phyloP scores from a whole-genome alignment of 2,329 filamentous ascomycete genomes.

The Endoconidiophora polonica region DNA sequence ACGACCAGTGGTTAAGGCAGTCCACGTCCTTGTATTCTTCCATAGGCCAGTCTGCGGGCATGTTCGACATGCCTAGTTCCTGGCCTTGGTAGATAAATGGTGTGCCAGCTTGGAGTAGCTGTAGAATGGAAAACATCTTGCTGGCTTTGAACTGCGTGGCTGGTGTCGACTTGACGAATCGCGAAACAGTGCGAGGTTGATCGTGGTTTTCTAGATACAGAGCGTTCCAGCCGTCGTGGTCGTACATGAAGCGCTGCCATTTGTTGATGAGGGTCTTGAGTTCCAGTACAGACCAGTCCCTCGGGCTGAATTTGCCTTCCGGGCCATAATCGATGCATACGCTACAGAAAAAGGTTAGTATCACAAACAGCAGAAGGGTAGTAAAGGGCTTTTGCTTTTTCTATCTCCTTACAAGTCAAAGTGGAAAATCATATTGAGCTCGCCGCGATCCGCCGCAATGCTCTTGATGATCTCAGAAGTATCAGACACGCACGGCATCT shows the following conservation, averaged over 20 bases:
- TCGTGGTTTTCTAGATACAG: slow-evolving; percentile 52
- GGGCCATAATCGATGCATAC: slow-evolving; percentile 33
- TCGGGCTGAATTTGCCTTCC: slow-evolving; percentile 26
- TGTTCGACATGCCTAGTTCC: slow-evolving; percentile 50
- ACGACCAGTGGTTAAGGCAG: slow-evolving; percentile 34
- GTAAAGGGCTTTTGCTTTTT: slow-evolving; percentile 19
- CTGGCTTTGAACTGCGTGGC: slow-evolving; percentile 32
- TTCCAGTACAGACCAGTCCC: slow-evolving; percentile 30
- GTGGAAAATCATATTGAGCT: slow-evolving; percentile 58
- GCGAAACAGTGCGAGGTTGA: slow-evolving; percentile 41
- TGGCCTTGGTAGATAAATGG: slow-evolving; percentile 55
- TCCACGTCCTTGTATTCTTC: slow-evolving; percentile 55
- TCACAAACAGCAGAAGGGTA: neutral
- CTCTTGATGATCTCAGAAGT: slow-evolving; percentile 27
- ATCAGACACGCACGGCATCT: slow-evolving; percentile 31
- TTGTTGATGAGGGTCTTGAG: slow-evolving; percentile 36
- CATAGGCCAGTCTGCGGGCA: slow-evolving; percentile 42
- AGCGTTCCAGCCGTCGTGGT: slow-evolving; percentile 46
- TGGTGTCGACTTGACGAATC: slow-evolving; percentile 34
- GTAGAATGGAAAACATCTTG: slow-evolving; percentile 43
- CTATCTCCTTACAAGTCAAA: slow-evolving; percentile 34
- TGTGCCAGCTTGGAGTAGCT: slow-evolving; percentile 42
- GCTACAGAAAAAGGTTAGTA: slow-evolving; percentile 16
- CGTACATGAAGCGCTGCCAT: slow-evolving; percentile 44
- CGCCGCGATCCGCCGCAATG: slow-evolving; percentile 38